Base-by-base conservation (phyloP, 2,329 filamentous ascomycete species). In the Neonectria magnoliae region DNA sequence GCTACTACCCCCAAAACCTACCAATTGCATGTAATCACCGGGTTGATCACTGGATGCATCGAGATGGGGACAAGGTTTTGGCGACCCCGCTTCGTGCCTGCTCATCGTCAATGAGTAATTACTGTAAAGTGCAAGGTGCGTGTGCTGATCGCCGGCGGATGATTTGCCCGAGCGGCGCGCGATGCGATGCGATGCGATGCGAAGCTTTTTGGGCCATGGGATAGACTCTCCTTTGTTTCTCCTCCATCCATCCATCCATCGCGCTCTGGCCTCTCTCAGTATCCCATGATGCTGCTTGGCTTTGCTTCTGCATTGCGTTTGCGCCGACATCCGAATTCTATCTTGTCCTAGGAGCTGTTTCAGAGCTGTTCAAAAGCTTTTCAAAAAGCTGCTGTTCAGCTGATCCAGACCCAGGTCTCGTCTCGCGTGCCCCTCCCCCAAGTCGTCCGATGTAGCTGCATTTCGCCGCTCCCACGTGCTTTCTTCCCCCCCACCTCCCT, bases 381-480 rank as follows among this genome's bases (percentile, higher is more conserved):
- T 36, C 6, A 36, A 14, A 4, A 16, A 29, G 29, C 29, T 29
- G 29, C 14, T 36, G 5, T 60, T 57, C 56, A 53, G 60, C 54
- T 66, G 55, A 64, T 66, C 68, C 44, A 71, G 68, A 57, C 64
- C 67, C 47, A 50, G 57, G 59, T 62, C 68, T 60, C 62, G 64
- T 69, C 57, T 72, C 62, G 61, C 53, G 41, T 45, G 47, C 53
- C 57, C 55, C 33, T 31, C 20, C 33, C 41, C 33, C 33, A 66
- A 60, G 58, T 50, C 50, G 51, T 59, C 54, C 62, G 47, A 63
- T 36, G 33, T 5, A 65, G 54, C 41, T 60, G 45, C 25, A 58
- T 31, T 44, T 66, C 29, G 53, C 50, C 65, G 60, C 53, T 44
- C 54, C 31, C 33, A 55, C 53, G 22, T 42, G 31, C 50, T 56